Evolutionary conservation across 2,329 filamentous ascomycete genomes (phyloP), one percentile per base, ranked within the genome.

Genomic region (Phyllosticta paracitricarpa): DNA sequence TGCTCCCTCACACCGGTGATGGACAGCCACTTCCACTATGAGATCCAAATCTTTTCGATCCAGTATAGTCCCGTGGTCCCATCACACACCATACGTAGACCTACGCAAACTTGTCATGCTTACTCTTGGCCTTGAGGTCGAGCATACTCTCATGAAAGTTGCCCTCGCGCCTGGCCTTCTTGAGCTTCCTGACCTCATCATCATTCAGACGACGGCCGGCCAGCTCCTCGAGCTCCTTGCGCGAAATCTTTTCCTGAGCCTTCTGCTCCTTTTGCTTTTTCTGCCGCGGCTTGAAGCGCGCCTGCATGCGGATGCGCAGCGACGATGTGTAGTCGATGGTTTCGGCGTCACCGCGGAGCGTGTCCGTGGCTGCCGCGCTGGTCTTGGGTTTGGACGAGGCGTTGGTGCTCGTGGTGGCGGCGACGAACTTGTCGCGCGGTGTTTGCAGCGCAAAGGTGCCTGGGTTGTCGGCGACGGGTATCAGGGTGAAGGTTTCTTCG

Each of bases 241-340:
- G 82, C 69, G 87, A 93, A 62, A 99, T 89, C 78, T 93, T 96
- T 68, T 93, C 87, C 66, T 83, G 82, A 0, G 89, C 88, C 77
- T 89, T 94, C 65, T 90, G 89, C 71, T 92, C 91, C 76, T 92
- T 95, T 0, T 81, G 84, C 9, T 87, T 87, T 74, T 88, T 89
- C 54, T 94, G 75, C 64, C 83, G 83, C 8, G 93, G 92, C 79
- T 97, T 97, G 78, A 96, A 97, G 57, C 89, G 82, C 24, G 93
- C 91, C 77, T 97, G 93, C 92, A 97, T 97, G 59, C 92, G 88
- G 68, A 97, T 84, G 57, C 90, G 82, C 63, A 96, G 72, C 6
- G 86, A 88, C 9, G 89, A 91, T 67, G 82, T 83, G 69, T 89
- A 89, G 4, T 79, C 82, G 57, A 86, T 83, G 8, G 78, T 76